phyloP scores from a whole-genome alignment of 2,329 filamentous ascomycete species.

The Lasiodiplodia theobromae region DNA sequence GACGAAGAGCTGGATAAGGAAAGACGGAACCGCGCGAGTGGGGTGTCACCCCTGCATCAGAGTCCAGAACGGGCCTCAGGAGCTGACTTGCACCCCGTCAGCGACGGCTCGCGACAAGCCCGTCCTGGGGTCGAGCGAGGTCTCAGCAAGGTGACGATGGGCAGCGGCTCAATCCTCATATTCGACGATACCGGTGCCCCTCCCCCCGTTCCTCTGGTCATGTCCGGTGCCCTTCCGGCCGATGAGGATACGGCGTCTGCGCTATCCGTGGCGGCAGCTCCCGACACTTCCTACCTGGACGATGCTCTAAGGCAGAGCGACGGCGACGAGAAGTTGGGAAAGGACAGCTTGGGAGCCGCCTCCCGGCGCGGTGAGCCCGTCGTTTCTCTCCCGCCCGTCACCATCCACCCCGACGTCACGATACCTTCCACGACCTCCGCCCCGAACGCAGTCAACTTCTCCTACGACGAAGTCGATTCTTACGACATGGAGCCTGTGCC shows the following conservation, averaged over 20 bases:
- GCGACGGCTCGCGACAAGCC: constrained; percentile 13
- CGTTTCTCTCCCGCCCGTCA: constrained; percentile 27
- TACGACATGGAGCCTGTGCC: constrained; percentile 11
- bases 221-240: constrained; percentile 57
- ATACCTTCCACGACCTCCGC: background rate
- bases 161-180: constrained; percentile 92
- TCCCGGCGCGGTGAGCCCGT: constrained; percentile 1
- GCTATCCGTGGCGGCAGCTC: constrained; percentile 7
- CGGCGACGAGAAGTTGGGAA: background rate
- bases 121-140: constrained; percentile 20
- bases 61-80: constrained; percentile 4
- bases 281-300: constrained; percentile 18
- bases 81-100: constrained; percentile 9
- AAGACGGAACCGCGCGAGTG: constrained; percentile 33
- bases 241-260: constrained; percentile 1
- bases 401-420: constrained; percentile 22
- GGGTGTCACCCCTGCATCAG: background rate
- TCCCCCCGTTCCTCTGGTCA: constrained; percentile 61
- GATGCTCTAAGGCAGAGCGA: constrained; percentile 20
- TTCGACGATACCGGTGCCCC: constrained; percentile 73
- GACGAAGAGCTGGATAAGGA: constrained; percentile 62
- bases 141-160: constrained; percentile 70
- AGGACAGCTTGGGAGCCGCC: background rate
- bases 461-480: background rate
- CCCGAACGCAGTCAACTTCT: background rate